These are phyloP conservation scores for Cadophora malorum DNA, from an alignment of 2,329 filamentous ascomycete genomes.

Conservation along the genomic window DNA sequence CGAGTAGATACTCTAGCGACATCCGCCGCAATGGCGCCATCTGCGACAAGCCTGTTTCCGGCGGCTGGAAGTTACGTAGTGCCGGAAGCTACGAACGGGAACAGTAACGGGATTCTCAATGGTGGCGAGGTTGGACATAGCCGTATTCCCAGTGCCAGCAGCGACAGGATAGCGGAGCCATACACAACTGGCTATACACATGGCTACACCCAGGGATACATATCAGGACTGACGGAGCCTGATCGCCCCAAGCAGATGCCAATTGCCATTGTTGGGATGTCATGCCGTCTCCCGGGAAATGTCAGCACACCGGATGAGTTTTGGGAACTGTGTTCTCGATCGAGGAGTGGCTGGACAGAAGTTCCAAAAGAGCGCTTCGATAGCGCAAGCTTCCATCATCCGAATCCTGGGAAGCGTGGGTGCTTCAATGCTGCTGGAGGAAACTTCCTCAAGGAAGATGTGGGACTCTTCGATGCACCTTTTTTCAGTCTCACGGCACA, in stretches of 20 bases:
- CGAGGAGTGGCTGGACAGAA: constrained; percentile 47
- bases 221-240: constrained; percentile 28
- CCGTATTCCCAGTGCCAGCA: not conserved
- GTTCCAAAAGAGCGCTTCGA: constrained; percentile 52
- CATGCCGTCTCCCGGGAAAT: constrained; percentile 48
- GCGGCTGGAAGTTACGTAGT: constrained; percentile 10
- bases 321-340: constrained; percentile 49
- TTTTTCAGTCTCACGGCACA: constrained; percentile 43
- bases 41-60: constrained; percentile 31
- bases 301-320: constrained; percentile 48
- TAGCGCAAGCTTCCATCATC: constrained; percentile 60
- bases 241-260: constrained; percentile 39
- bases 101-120: constrained; percentile 19
- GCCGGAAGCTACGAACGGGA: constrained; percentile 37
- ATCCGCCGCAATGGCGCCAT: constrained; percentile 41
- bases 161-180: constrained; percentile 13
- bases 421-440: constrained; percentile 41
- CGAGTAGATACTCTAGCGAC: not conserved
- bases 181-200: constrained; percentile 38
- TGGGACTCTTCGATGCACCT: constrained; percentile 42
- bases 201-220: constrained; percentile 39
- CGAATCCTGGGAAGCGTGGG: constrained; percentile 47
- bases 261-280: constrained; percentile 49
- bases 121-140: not conserved
- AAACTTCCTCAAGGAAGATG: constrained; percentile 41